Percentiles rank a stretch among this genome's conserved stretches.
Conservation (phyloP, 306 rosid species). For the Lathyrus oleraceus region DNA sequence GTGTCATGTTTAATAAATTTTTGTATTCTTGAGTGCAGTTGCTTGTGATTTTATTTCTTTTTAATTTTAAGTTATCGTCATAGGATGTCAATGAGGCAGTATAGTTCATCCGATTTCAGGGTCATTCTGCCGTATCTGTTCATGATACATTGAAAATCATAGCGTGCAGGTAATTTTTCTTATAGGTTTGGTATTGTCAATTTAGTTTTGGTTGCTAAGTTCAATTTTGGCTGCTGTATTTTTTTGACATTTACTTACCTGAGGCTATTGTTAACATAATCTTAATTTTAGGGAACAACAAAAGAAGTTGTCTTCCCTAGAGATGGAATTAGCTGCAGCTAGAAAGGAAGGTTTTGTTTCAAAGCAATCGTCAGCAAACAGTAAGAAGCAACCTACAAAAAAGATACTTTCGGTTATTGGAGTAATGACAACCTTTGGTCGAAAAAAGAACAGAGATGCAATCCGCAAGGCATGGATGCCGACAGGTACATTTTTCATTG, state of each 20-base stretch:
- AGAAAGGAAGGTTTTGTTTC: slow-evolving; percentile 64
- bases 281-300: slow-evolving; percentile 61
- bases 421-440: slow-evolving; percentile 64
- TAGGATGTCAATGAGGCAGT: slow-evolving; percentile 40
- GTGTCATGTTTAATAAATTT: not conserved
- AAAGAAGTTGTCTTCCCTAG: slow-evolving; percentile 56
- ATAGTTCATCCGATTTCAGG: slow-evolving; percentile 60
- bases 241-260: not conserved
- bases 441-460: slow-evolving; percentile 67
- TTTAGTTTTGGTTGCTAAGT: slow-evolving; percentile 16
- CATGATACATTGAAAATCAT: slow-evolving; percentile 63
- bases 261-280: slow-evolving; percentile 24
- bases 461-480: slow-evolving; percentile 83
- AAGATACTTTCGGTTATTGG: slow-evolving; percentile 57
- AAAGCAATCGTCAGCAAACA: slow-evolving; percentile 37
- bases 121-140: slow-evolving; percentile 61
- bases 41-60: slow-evolving; percentile 28
- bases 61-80: slow-evolving; percentile 18
- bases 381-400: slow-evolving; percentile 48
- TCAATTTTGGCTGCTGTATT: slow-evolving; percentile 24
- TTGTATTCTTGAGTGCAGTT: not conserved
- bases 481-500: slow-evolving; percentile 47
- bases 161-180: slow-evolving; percentile 61
- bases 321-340: slow-evolving; percentile 63
- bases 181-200: not conserved